Evolutionary conservation across 2,329 filamentous ascomycete species (phyloP).

Genomic region (Westerdykella sp.): DNA sequence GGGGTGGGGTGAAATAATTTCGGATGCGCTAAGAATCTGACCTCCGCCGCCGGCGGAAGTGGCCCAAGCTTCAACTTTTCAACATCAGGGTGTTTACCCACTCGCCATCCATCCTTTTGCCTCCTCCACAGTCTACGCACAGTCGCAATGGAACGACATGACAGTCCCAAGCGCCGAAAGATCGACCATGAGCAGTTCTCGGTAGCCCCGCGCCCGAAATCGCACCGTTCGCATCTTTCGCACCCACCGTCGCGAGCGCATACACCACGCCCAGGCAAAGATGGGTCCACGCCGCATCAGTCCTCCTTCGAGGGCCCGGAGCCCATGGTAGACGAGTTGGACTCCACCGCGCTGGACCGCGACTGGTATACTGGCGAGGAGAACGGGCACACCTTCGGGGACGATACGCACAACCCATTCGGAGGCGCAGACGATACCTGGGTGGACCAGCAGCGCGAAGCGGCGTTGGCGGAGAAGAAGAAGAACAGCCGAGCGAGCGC

Average conservation of each 20-base stretch:
- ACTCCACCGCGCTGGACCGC: conserved; percentile 70
- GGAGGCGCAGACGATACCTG: conserved; percentile 66
- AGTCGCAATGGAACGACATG: conserved; percentile 32
- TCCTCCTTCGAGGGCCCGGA: conserved; percentile 58
- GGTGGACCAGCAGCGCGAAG: conserved; percentile 70
- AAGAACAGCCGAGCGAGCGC: conserved; percentile 64
- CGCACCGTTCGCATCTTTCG: conserved; percentile 28
- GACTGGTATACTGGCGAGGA: conserved; percentile 93
- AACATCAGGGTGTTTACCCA: background rate
- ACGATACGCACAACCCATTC: conserved; percentile 90
- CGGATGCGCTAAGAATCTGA: background rate
- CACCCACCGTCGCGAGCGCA: conserved; percentile 31
- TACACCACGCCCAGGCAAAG: conserved; percentile 26
- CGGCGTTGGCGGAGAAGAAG: conserved; percentile 73
- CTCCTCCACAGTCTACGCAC: background rate
- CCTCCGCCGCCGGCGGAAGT: background rate
- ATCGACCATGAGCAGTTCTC: conserved; percentile 59
- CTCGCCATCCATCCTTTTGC: background rate
- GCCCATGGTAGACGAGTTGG: conserved; percentile 57
- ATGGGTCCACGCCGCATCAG: conserved; percentile 44
- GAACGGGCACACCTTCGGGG: conserved; percentile 76
- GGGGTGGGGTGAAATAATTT: conserved; percentile 1
- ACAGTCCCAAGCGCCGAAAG: conserved; percentile 60
- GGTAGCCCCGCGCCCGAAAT: conserved; percentile 46
- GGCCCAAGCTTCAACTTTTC: background rate